Evolutionary conservation across 73 alveolate species (phyloP), one percentile per base, ranked within the genome.

Genomic region (Uronychia setigera): DNA sequence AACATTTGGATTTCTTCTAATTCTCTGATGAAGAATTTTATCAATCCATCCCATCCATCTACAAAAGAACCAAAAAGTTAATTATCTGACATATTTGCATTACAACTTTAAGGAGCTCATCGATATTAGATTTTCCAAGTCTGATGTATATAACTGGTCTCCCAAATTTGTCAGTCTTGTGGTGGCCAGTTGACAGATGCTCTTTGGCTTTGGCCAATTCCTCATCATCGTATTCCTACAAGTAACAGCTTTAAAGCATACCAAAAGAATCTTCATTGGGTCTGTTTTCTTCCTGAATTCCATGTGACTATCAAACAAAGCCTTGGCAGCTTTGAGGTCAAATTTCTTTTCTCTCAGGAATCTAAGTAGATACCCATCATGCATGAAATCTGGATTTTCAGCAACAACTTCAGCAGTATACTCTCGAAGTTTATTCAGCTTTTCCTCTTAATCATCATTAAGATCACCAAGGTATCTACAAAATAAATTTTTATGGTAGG

Each of bases 161-260:
- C 67, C 67, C 67, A 46, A 46, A 46, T 46, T 46, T 46, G 67
- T 46, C 67, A 46, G 67, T 46, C 67, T 46, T 46, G 67, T 46
- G 67, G 67, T 46, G 67, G 5, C n/a, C 5, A 11, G n/a, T 19
- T 46, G 5, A 19, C 5, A 46, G 5, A 46, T 11, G 67, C 67
- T 46, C 19, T 46, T 19, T 5, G 67, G 67, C 67, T 46, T 46
- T 5, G 67, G n/a, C 19, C 19, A 46, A 19, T 11, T 11, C n/a
- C n/a, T 46, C 67, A 46, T 46, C 67, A 11, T 46, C 67, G 19
- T 11, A 46, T 46, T 46, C 67, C 67, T 46, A 19, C 67, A 11
- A 11, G 5, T 46, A 46, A 46, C 5, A n/a, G n/a, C n/a, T n/a
- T n/a, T n/a, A n/a, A n/a, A 46, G n/a, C 67, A 11, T 46, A 46